Evolutionary conservation across 1,284 basidiomycete genomes (phyloP).

Genomic region (Bjerkandera adusta): DNA sequence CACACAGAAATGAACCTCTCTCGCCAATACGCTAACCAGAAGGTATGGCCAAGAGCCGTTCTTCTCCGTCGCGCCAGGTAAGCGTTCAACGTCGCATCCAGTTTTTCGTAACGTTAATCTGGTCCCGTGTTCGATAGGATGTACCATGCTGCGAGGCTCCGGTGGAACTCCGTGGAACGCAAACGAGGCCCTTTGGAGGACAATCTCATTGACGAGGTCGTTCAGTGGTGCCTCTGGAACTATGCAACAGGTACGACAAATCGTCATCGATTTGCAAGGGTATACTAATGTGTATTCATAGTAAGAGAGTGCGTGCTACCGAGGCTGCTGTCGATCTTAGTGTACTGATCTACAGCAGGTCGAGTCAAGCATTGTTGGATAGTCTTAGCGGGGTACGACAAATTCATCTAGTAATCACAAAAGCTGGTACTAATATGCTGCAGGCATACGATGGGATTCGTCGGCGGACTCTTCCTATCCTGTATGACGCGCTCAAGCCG

Average conservation of each 20-base stretch:
- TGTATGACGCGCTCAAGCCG: slow-evolving; percentile 71
- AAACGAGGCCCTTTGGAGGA: slow-evolving; percentile 72
- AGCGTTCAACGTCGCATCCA: slow-evolving; percentile 12
- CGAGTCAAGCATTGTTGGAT: slow-evolving; percentile 61
- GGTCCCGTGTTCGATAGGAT: slow-evolving; percentile 35
- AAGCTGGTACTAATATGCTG: slow-evolving; percentile 5
- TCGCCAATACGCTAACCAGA: slow-evolving; percentile 65
- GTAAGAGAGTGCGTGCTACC: slow-evolving; percentile 50
- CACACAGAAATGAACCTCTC: slow-evolving; percentile 60
- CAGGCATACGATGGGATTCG: slow-evolving; percentile 78
- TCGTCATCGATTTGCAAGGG: slow-evolving; percentile 21
- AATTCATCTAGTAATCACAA: neutral
- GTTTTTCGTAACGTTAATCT: neutral
- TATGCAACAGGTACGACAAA: slow-evolving; percentile 56
- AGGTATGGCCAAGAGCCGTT: slow-evolving; percentile 68
- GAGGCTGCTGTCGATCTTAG: slow-evolving; percentile 4
- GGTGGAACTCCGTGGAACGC: slow-evolving; percentile 74
- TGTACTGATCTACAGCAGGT: slow-evolving; percentile 31
- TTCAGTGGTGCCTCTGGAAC: slow-evolving; percentile 84
- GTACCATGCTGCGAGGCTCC: slow-evolving; percentile 65
- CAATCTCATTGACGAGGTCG: slow-evolving; percentile 74
- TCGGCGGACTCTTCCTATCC: slow-evolving; percentile 59
- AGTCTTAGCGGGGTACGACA: slow-evolving; percentile 49
- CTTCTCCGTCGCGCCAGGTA: slow-evolving; percentile 65
- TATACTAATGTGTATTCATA: slow-evolving; percentile 16